phyloP scores from a whole-genome alignment of 805 yeast genomes.

The Candida andamanensis region DNA sequence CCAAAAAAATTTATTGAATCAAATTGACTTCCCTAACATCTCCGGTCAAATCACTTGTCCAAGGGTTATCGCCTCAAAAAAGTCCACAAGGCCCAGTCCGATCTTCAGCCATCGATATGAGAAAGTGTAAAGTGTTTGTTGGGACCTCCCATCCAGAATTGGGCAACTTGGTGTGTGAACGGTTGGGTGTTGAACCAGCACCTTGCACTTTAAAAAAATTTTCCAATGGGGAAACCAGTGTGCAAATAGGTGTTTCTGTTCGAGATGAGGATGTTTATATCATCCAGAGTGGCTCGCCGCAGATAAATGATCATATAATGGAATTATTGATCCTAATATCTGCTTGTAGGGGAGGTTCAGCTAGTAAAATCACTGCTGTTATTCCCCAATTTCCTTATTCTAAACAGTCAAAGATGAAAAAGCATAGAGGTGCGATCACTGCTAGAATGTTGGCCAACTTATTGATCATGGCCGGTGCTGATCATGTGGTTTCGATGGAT shows the following conservation, averaged over 20 bases:
- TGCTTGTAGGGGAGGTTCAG: constrained; percentile 97
- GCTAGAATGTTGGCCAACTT: constrained; percentile 97
- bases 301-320: constrained; percentile 91
- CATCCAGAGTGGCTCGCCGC: constrained; percentile 84
- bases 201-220: constrained; percentile 88
- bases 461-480: constrained; percentile 97
- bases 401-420: constrained; percentile 96
- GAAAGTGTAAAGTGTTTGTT: constrained; percentile 94
- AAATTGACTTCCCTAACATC: no score
- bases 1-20: no score
- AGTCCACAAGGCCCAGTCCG: no score
- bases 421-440: constrained; percentile 97
- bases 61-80: no score
- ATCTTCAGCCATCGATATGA: no score
- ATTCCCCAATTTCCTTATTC: constrained; percentile 98
- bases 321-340: constrained; percentile 87
- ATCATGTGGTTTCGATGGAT: constrained; percentile 97
- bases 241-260: constrained; percentile 89
- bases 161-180: constrained; percentile 84
- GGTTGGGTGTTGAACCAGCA: constrained; percentile 89
- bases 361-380: constrained; percentile 95
- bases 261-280: constrained; percentile 96
- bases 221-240: constrained; percentile 96
- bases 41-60: no score
- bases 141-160: constrained; percentile 96